Percentiles rank a stretch among this genome's conserved stretches.
These are phyloP conservation scores for Endothia cerciana DNA, from an alignment of 2,329 filamentous ascomycete genomes.

Conservation along the genomic window DNA sequence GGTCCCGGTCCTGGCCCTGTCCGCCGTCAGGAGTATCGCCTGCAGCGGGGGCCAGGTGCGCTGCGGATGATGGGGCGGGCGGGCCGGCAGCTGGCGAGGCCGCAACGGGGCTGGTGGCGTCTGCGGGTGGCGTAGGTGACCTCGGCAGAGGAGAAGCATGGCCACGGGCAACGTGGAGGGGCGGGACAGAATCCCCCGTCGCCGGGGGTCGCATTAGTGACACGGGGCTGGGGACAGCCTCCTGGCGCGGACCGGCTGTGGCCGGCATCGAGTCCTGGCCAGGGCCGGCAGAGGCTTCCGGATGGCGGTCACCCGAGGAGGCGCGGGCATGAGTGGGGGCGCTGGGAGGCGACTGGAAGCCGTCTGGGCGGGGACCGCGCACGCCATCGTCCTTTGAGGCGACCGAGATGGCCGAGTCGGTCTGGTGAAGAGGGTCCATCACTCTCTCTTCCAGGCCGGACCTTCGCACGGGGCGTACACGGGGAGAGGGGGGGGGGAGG, in stretches of 20 bases:
- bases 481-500: too few relatives aligned
- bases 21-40: neutral
- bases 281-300: neutral
- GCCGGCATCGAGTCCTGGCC: neutral
- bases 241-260: conserved; percentile 2
- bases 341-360: neutral
- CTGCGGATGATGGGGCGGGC: neutral
- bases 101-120: neutral
- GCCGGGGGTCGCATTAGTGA: conserved; percentile 5
- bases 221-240: conserved; percentile 7
- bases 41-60: neutral
- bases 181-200: conserved; percentile 15
- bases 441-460: conserved; percentile 9
- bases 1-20: conserved; percentile 14
- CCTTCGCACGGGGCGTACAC: neutral
- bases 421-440: conserved; percentile 29
- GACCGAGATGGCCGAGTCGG: conserved; percentile 30
- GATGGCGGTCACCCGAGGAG: conserved; percentile 2
- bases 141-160: conserved; percentile 6
- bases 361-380: conserved; percentile 5
- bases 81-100: neutral
- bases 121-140: neutral
- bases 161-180: conserved; percentile 6
- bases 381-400: conserved; percentile 23
- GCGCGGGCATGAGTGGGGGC: conserved; percentile 5